Evolutionary conservation across 2,329 filamentous ascomycete species (phyloP).

Genomic region (Talaromyces sp.): DNA sequence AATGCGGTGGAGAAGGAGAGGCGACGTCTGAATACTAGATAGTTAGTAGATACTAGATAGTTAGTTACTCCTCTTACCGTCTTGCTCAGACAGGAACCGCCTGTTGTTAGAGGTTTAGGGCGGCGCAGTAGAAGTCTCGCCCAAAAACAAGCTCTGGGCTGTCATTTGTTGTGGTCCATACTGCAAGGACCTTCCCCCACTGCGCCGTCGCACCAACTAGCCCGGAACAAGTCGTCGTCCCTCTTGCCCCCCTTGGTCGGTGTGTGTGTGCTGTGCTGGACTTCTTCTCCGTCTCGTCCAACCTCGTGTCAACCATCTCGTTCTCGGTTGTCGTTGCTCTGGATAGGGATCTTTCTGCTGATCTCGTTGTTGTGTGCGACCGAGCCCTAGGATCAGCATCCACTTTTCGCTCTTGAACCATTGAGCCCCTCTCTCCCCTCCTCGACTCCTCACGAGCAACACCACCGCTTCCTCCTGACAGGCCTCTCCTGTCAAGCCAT

Average conservation of each 20-base stretch:
- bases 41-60: no score
- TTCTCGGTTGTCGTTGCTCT: neutral
- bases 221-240: slow-evolving; percentile 3
- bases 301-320: neutral
- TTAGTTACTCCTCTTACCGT: neutral
- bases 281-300: neutral
- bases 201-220: slow-evolving; percentile 8
- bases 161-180: neutral
- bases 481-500: slow-evolving; percentile 19
- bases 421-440: neutral
- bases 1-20: neutral
- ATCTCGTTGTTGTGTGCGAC: neutral
- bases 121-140: neutral
- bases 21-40: neutral
- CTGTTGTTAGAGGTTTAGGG: no score
- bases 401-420: neutral
- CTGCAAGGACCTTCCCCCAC: slow-evolving; percentile 2
- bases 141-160: neutral
- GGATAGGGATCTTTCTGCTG: neutral
- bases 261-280: neutral
- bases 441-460: neutral
- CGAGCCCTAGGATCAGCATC: neutral
- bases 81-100: neutral
- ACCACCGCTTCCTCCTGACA: neutral
- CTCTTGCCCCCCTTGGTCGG: slow-evolving; percentile 5